Percentiles rank a stretch among this genome's conserved stretches.
Conservation (phyloP, 1,284 basidiomycete species). For the Moesziomyces sp. region DNA sequence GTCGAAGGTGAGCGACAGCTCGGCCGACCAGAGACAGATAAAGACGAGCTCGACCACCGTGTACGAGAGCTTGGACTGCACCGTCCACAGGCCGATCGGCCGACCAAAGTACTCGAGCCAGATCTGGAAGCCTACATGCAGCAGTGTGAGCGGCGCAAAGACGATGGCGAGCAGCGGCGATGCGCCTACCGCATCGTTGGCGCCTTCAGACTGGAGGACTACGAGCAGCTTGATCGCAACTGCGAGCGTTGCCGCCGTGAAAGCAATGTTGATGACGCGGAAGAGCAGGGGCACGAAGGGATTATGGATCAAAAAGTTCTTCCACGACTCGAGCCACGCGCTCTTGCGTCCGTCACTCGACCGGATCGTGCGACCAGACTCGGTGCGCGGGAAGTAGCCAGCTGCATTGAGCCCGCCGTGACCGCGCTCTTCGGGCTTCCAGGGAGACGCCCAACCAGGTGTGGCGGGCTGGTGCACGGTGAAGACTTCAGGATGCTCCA, state of each 20-base stretch:
- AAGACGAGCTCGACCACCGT: conserved; percentile 75
- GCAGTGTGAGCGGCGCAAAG: conserved; percentile 82
- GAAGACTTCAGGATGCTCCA: conserved; percentile 48
- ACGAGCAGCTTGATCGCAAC: conserved; percentile 80
- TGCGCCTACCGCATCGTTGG: conserved; percentile 80
- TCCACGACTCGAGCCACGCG: conserved; percentile 51
- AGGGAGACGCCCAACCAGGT: conserved; percentile 62
- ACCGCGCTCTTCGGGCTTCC: conserved; percentile 56
- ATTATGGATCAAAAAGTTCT: conserved; percentile 64
- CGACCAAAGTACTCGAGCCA: conserved; percentile 83
- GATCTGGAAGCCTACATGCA: conserved; percentile 77
- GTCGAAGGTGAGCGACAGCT: conserved; percentile 85
- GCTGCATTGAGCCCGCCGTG: conserved; percentile 35
- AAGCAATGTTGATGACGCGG: conserved; percentile 82
- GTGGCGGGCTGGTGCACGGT: conserved; percentile 60
- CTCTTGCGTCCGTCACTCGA: conserved; percentile 19
- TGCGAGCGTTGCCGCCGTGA: conserved; percentile 82
- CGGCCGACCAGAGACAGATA: conserved; percentile 91
- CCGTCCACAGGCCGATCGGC: conserved; percentile 84
- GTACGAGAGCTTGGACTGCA: conserved; percentile 63
- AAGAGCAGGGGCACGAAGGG: conserved; percentile 75
- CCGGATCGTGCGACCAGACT: conserved; percentile 33
- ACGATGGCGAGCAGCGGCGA: conserved; percentile 85
- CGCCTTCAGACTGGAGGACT: conserved; percentile 72
- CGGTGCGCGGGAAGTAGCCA: conserved; percentile 55